Evolutionary conservation across 129 eudicot species (phyloP), one percentile per base, ranked within the genome.

Genomic region (Artemisia tridentata): DNA sequence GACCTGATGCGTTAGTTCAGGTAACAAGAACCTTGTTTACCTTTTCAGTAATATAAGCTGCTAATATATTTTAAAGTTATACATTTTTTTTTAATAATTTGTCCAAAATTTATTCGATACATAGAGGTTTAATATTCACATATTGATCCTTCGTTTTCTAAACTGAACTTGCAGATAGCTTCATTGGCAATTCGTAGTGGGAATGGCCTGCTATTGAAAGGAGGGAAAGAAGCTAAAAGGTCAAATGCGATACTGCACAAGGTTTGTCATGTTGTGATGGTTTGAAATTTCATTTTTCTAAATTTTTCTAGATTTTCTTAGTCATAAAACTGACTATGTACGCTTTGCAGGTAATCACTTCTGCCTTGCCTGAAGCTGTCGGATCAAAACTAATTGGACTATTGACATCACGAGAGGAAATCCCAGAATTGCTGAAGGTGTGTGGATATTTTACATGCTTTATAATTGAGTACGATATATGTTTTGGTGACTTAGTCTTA

Each of bases 1-100:
- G 98, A 10, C 98, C 98, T 59, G 98, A 91, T 83, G 96, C 98
- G 10, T 75, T 92, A 54, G 95, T 92, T 78, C 98, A 92, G 91
- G 96, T 92, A 80, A 74, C 18, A 48, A 58, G 15, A 69, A 51
- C 50, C 38, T 50, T 20, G 3, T 55, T 41, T 69, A 19, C 57
- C 51, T 43, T 29, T 20, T 62, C 23, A 50, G 27, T 54, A 56
- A 21, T 57, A 57, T 72, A 64, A 41, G 50, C 65, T 65, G 56
- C 48, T 45, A 46, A n/a, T 31, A 1, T 65, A 63, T 23, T 7
- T 55, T 49, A 63, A 13, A 50, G 1, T 43, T 56, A 7, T 7
- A 38, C 14, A 53, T 61, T 54, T 48, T 48, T 23, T 41, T 78
- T 77, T 69, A 31, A 27, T 29, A 21, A 49, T 69, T 52, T 47